Base-by-base conservation (phyloP, 164 flowering plant genomes). In the Macadamia integrifolia region DNA sequence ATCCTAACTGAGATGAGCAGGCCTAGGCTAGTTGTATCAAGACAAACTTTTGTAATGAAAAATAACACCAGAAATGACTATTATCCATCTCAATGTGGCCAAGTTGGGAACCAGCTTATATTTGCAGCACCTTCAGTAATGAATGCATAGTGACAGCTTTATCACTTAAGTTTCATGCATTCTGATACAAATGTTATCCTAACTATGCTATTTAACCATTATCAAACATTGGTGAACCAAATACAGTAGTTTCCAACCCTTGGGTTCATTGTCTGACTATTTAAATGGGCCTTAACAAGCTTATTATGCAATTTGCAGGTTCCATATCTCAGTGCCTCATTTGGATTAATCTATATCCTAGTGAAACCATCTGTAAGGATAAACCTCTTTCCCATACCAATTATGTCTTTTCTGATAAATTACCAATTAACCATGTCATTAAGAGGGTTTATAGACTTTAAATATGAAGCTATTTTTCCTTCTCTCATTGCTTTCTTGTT, bases 281-380 rank as follows among this genome's bases (percentile, higher is more conserved):
- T 13, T 0, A 31, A 32, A 60, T 60, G 65, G 58, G 52, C 15
- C 48, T 23, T 6, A 14, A 53, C 23, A 30, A 29, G 15, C 17
- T 64, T 12, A 66, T 6, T 2, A 12, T 49, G 42, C 43, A 46
- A 23, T 18, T 29, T 70, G 76, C 89, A 92, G 98, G 98, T 92
- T 3, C 93, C 98, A 10, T 92, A 87, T 69, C 72, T 92, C 30
- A 82, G 91, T 79, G 92, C 93, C 30, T 88, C 93, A 35, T 90
- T 92, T 77, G 90, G 93, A 69, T 85, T 89, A 63, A 77, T 92
- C 46, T 86, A 83, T 66, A 72, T 89, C 57, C 93, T 92, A 55
- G 93, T 86, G 64, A 87, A 83, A 77, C 98, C 98, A 59, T 62
- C 56, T 44, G n/a, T 15, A 52, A 32, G 3, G 13, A 29, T 48